Evolutionary conservation across 208 protist genomes (phyloP), one percentile per base, ranked within the genome.

Genomic region (Wallacemonas sp.): DNA sequence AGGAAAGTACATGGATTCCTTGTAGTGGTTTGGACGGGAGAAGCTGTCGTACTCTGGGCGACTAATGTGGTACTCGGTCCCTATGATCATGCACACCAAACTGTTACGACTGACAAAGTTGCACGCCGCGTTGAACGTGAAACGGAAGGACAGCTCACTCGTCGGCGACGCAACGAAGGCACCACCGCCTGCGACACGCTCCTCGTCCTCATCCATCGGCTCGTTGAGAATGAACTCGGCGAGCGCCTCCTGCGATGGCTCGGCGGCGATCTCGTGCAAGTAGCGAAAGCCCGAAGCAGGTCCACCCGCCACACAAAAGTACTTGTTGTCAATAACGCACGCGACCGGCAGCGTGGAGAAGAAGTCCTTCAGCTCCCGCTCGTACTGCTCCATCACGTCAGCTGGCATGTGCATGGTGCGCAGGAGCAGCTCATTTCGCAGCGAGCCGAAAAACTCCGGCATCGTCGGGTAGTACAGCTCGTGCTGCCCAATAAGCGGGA

Each of bases 131-230:
- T 95, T 90, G 66, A 88, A 92, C 3, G 81, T 90, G 61, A 81
- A 92, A 26, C 81, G 80, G 41, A 93, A 87, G 30, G 72, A 79
- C 24, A 66, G 36, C 16, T 80, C 76, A 46, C 78, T 76, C 2
- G 49, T 71, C 16, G 72, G 72, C 21, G 76, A 80, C 1, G 76
- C 81, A 21, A 90, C 76, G 62, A 92, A 90, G 0, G 82, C 82
- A 47, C 71, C 81, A 12, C 80, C 81, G 19, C 74, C 76, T 0
- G 71, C 63, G 32, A 87, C 67, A 36, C 79, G 80, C 54, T 93
- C 83, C 72, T 93, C 85, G 44, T 90, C 86, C 49, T 95, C 89
- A 66, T 92, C 84, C 84, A 93, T 95, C 2, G 68, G 81, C 57
- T 80, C 72, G 75, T 95, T 95, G 14, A 86, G 39, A 21, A 91